phyloP scores from a whole-genome alignment of 2,329 filamentous ascomycete genomes.

The Diplodia mutila region DNA sequence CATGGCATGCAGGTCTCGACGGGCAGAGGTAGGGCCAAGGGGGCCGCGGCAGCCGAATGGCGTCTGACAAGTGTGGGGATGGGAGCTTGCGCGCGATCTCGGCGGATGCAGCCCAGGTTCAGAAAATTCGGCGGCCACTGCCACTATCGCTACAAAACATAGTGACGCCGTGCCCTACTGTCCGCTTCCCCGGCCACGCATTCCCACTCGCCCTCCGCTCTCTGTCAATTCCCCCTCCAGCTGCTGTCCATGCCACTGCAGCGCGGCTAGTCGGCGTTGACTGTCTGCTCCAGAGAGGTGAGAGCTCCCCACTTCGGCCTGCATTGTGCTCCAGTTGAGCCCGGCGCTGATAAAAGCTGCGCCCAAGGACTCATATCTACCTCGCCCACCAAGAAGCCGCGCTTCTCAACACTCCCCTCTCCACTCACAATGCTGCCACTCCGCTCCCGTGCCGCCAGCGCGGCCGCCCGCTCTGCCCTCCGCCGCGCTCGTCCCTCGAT shows the following conservation, averaged over 20 bases:
- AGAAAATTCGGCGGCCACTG: not conserved
- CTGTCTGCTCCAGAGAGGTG: constrained; percentile 4
- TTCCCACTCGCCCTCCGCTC: not conserved
- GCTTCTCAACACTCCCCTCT: constrained; percentile 10
- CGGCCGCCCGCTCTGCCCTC: constrained; percentile 26
- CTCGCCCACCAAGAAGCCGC: constrained; percentile 6
- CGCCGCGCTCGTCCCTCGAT: constrained; percentile 26
- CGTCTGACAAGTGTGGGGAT: constrained; percentile 10
- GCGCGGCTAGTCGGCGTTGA: constrained; percentile 21
- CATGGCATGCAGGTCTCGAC: constrained; percentile 9
- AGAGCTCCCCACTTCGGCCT: constrained; percentile 3
- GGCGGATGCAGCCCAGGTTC: not conserved
- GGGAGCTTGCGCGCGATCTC: constrained; percentile 7
- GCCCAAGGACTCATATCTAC: constrained; percentile 17
- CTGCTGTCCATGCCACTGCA: constrained; percentile 22
- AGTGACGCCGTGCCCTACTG: not conserved
- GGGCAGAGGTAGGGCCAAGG: not conserved
- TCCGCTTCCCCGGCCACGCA: not conserved
- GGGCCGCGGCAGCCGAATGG: constrained; percentile 7
- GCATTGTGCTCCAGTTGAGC: constrained; percentile 16
- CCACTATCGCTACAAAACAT: not conserved
- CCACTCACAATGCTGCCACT: constrained; percentile 27
- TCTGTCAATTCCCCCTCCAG: constrained; percentile 4
- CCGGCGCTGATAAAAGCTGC: constrained; percentile 26
- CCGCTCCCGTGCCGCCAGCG: constrained; percentile 23